Conservation (phyloP, 139 green algal genomes). For the Picochlorum sp. region DNA sequence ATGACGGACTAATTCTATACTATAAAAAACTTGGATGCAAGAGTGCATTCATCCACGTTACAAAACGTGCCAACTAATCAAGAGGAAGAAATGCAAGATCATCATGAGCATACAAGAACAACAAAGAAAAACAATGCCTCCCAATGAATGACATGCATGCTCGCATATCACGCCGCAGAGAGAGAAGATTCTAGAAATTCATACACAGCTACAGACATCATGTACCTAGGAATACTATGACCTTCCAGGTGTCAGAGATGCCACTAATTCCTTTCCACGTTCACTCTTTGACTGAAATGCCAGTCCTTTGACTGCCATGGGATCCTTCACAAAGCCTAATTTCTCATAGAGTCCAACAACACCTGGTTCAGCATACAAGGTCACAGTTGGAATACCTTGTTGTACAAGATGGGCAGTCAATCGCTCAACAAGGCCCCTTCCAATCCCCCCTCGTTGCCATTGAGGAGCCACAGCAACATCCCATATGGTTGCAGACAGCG, state of each 20-base stretch:
- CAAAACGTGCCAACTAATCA: no score
- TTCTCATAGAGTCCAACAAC: conserved; percentile 79
- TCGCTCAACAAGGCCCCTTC: conserved; percentile 69
- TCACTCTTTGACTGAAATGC: conserved; percentile 48
- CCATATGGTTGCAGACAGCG: conserved; percentile 74
- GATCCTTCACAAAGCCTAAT: conserved; percentile 69
- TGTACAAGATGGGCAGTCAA: conserved; percentile 53
- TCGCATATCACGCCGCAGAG: not conserved
- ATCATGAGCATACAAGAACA: no score
- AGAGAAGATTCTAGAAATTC: not conserved
- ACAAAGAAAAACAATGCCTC: no score
- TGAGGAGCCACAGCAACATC: conserved; percentile 72
- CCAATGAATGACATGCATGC: no score
- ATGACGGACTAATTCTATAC: no score
- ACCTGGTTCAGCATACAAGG: conserved; percentile 62
- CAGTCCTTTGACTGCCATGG: conserved; percentile 63
- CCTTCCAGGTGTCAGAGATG: not conserved
- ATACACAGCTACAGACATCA: not conserved
- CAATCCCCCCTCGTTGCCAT: conserved; percentile 73
- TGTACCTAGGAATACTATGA: not conserved
- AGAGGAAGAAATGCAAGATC: no score
- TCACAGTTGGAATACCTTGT: conserved; percentile 64
- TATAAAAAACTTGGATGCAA: no score
- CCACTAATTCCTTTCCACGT: conserved; percentile 1
- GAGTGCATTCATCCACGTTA: no score